Evolutionary conservation across 2,329 filamentous ascomycete genomes (phyloP), one percentile per base, ranked within the genome.

Genomic region (Aschersonia sp.): DNA sequence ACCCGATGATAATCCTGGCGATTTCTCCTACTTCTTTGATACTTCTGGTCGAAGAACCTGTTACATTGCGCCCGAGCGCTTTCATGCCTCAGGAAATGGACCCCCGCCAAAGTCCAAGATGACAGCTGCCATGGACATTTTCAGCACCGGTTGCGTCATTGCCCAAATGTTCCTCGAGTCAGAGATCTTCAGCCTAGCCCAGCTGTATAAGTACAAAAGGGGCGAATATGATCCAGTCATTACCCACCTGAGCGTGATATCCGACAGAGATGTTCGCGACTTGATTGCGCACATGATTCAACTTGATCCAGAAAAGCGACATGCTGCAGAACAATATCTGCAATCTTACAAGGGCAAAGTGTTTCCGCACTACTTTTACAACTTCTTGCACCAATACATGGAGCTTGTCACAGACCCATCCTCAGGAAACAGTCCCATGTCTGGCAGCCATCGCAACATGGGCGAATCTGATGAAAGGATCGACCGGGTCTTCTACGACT

Each of bases 11-110:
- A 97, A 98, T 58, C 92, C 92, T 1, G 89, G 87, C 12, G 88
- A 97, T 58, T 98, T 97, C 59, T 95, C 89, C 1, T 97, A 95
- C 64, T 98, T 90, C 61, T 98, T 97, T 57, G 92, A 98, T 58
- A 88, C 87, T 0, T 94, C 89, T 5, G 87, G 87, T 6, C 78
- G 89, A 48, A 77, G 92, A 47, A 95, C 88, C 5, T 98, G 92
- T 66, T 97, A 98, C 58, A 72, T 98, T 31, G 94, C 94, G 0
- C 92, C 92, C 1, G 94, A 98, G 62, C 76, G 92, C 41, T 98
- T 98, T 61, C 72, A 92, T 14, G 78, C 79, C 5, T 73, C 83
- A 4, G 82, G 80, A 29, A 77, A 83, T 54, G 74, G 79, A 22
- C 74, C 79, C 6, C 76, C 82, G 45, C 76, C 73, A 39, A 65